Percentiles rank a stretch among this genome's conserved stretches.
These are phyloP conservation scores for Penicillium tannophilum DNA, from an alignment of 495 filamentous ascomycete species.

Conservation along the genomic window DNA sequence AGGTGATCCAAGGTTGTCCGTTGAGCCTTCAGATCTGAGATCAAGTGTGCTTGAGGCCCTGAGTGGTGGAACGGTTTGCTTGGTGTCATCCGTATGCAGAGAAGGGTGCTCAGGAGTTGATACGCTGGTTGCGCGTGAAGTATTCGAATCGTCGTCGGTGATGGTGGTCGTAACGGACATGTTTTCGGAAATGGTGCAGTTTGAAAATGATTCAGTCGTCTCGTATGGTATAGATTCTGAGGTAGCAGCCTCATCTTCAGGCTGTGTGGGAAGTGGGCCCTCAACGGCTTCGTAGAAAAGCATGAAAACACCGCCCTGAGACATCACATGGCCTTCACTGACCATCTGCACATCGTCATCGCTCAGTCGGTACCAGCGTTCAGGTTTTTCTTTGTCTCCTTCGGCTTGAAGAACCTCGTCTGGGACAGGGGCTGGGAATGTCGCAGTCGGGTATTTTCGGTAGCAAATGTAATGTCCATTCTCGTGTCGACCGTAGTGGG, in stretches of 20 bases:
- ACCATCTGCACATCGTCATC: constrained; percentile 80
- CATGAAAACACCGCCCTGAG: constrained; percentile 90
- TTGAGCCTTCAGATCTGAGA: not conserved
- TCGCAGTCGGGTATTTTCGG: constrained; percentile 58
- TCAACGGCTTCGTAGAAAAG: constrained; percentile 79
- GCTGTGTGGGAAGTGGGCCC: not conserved
- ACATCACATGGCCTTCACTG: constrained; percentile 70
- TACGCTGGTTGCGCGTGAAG: constrained; percentile 41
- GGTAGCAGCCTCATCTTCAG: not conserved
- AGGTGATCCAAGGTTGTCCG: not conserved
- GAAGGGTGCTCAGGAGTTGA: constrained; percentile 24
- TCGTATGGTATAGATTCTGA: constrained; percentile 14
- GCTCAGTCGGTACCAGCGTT: constrained; percentile 81
- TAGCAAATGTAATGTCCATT: constrained; percentile 97
- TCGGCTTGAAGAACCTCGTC: constrained; percentile 41
- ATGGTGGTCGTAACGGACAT: constrained; percentile 35
- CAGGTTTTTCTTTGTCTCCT: constrained; percentile 38
- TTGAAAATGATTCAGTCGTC: constrained; percentile 26
- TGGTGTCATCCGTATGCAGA: constrained; percentile 15
- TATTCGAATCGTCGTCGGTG: constrained; percentile 34
- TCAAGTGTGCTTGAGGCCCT: not conserved
- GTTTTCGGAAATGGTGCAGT: constrained; percentile 29
- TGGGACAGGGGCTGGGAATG: constrained; percentile 38
- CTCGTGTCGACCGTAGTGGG: constrained; percentile 87
- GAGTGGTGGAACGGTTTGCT: not conserved